Evolutionary conservation across 345 rosid genomes (phyloP).

Genomic region (Eucalyptus tenuipes): DNA sequence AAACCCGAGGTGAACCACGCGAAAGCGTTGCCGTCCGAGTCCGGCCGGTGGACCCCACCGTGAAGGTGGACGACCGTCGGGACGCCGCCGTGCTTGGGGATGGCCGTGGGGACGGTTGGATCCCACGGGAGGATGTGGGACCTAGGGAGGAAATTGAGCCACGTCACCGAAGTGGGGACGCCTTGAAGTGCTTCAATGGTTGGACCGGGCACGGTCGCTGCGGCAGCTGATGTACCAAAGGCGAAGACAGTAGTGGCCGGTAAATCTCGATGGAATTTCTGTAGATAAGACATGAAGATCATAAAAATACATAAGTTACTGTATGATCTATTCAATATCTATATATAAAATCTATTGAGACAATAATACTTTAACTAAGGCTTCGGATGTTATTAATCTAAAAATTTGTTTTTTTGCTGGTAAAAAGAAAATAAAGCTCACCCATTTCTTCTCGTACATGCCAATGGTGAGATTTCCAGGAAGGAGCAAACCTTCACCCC

Average conservation of each 20-base stretch:
- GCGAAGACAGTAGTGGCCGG: slow-evolving; percentile 2
- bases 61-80: slow-evolving; percentile 13
- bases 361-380: not conserved
- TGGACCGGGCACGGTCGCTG: slow-evolving; percentile 5
- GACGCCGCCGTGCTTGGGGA: not conserved
- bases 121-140: slow-evolving; percentile 11
- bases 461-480: not conserved
- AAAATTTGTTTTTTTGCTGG: not conserved
- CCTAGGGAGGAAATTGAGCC: slow-evolving; percentile 6
- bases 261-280: slow-evolving; percentile 6
- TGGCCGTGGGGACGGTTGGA: slow-evolving; percentile 1
- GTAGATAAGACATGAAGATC: not conserved
- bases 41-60: not conserved
- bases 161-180: not conserved
- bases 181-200: not conserved
- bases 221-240: not conserved
- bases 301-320: not conserved
- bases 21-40: not conserved
- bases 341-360: not conserved
- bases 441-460: slow-evolving; percentile 7
- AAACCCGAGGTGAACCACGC: slow-evolving; percentile 6
- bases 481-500: not conserved
- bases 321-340: not conserved
- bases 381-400: not conserved
- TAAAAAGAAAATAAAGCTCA: not conserved